phyloP scores from a whole-genome alignment of 306 rosid genomes.

The Trifolium pratense region DNA sequence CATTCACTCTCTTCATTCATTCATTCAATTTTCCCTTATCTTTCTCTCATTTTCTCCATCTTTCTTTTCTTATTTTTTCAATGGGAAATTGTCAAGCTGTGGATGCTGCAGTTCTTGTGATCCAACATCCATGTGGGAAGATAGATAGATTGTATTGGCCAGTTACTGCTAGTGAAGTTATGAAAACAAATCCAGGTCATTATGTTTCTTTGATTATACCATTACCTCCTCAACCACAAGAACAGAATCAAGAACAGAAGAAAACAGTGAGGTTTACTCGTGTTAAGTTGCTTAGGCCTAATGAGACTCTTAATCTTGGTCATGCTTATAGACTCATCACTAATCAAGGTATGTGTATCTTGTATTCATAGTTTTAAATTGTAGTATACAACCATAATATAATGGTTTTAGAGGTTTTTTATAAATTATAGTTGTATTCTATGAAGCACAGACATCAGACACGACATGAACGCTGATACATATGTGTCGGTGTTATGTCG shows the following conservation, averaged over 20 bases:
- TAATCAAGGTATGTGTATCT: constrained; percentile 60
- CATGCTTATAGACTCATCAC: constrained; percentile 96
- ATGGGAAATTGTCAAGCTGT: constrained; percentile 99
- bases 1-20: constrained; percentile 25
- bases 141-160: constrained; percentile 86
- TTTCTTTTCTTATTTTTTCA: constrained; percentile 21
- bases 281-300: constrained; percentile 91
- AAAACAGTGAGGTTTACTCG: constrained; percentile 81
- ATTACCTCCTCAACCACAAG: constrained; percentile 60
- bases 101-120: constrained; percentile 97
- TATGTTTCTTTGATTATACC: constrained; percentile 94
- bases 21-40: constrained; percentile 51
- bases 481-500: too few species aligned
- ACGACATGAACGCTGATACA: too few species aligned
- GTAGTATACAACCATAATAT: neutral
- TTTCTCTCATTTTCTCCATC: constrained; percentile 41
- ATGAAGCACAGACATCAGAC: too few species aligned
- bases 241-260: constrained; percentile 48
- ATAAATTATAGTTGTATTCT: too few species aligned
- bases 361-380: neutral
- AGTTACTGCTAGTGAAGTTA: constrained; percentile 77
- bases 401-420: neutral
- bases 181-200: constrained; percentile 87
- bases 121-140: constrained; percentile 92
- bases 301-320: constrained; percentile 90